These are phyloP conservation scores for Trametes cingulata DNA, from an alignment of 768 basidiomycete genomes.

Conservation along the genomic window DNA sequence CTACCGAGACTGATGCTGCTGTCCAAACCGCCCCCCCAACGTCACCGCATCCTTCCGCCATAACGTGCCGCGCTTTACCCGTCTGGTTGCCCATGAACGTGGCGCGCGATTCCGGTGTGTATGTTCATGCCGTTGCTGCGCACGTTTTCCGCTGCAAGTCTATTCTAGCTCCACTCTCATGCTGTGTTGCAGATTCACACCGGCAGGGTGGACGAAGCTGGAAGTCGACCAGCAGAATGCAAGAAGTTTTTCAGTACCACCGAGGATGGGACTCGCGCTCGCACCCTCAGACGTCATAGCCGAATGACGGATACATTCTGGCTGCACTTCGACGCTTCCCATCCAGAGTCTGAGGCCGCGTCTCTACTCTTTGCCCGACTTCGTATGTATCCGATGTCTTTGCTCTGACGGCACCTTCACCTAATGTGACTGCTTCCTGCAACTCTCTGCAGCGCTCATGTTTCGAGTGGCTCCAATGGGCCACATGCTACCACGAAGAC, in stretches of 20 bases:
- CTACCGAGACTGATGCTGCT: neutral
- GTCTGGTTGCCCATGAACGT: neutral
- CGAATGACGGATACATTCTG: too few relatives aligned
- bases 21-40: conserved; percentile 2
- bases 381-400: neutral
- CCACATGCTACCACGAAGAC: neutral
- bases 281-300: conserved; percentile 4
- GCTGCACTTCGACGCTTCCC: neutral
- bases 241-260: neutral
- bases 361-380: neutral
- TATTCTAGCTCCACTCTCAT: conserved; percentile 10
- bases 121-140: neutral
- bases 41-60: neutral
- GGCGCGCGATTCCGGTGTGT: neutral
- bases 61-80: neutral
- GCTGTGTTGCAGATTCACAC: neutral
- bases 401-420: neutral
- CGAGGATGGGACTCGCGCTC: neutral
- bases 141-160: neutral
- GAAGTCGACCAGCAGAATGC: neutral
- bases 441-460: neutral
- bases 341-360: neutral
- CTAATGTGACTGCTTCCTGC: conserved; percentile 1
- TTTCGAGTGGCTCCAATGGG: neutral
- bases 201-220: too few relatives aligned